These are phyloP conservation scores for Penicillium sp. DNA, from an alignment of 2,329 filamentous ascomycete genomes.

Conservation along the genomic window DNA sequence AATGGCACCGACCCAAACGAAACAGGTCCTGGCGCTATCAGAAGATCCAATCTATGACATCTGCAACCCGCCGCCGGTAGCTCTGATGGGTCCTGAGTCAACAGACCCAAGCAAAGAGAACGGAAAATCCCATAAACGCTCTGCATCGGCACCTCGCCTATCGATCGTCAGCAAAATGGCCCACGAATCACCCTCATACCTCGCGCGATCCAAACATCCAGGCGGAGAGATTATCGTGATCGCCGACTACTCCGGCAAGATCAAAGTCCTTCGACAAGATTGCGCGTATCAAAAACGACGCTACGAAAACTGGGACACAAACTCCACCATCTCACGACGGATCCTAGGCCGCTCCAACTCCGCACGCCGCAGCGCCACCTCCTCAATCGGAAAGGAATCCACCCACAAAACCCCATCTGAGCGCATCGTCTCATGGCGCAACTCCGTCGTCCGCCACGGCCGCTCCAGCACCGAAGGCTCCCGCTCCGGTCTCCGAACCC, in stretches of 20 bases:
- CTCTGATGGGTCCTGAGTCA: conserved; percentile 69
- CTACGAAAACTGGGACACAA: conserved; percentile 73
- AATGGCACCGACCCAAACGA: conserved; percentile 75
- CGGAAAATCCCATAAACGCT: conserved; percentile 24
- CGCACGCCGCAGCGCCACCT: conserved; percentile 50
- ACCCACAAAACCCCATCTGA: conserved; percentile 59
- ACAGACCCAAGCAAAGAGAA: conserved; percentile 40
- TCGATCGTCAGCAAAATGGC: conserved; percentile 45
- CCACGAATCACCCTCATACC: conserved; percentile 72
- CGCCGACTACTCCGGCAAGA: conserved; percentile 79
- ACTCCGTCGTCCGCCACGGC: conserved; percentile 59
- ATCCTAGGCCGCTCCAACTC: conserved; percentile 58
- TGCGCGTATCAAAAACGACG: conserved; percentile 79
- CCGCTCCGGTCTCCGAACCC: conserved; percentile 32
- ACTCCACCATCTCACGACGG: conserved; percentile 71
- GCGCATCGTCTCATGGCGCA: conserved; percentile 84
- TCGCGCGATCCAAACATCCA: conserved; percentile 70
- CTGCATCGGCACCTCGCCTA: conserved; percentile 32
- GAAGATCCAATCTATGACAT: conserved; percentile 94
- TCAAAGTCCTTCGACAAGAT: conserved; percentile 95
- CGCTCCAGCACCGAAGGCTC: conserved; percentile 48
- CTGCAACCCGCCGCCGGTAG: conserved; percentile 91
- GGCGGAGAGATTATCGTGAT: conserved; percentile 91
- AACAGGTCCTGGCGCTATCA: conserved; percentile 73
- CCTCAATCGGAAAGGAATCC: conserved; percentile 46